Evolutionary conservation across 495 filamentous ascomycete species (phyloP).

Genomic region (Polyplosphaeria fusca): DNA sequence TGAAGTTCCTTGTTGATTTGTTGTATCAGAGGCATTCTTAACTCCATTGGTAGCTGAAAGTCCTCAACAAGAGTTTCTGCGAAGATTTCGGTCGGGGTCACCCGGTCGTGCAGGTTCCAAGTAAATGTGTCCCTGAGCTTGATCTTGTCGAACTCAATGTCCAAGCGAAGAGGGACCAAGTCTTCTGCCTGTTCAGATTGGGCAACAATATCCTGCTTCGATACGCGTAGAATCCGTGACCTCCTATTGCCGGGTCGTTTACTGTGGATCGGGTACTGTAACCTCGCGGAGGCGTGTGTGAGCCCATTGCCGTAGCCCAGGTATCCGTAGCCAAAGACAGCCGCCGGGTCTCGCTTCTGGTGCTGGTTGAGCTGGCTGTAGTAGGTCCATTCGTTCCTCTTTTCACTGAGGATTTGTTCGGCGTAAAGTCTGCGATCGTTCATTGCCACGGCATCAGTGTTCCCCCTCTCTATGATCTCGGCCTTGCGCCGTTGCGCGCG

Average conservation of each 20-base stretch:
- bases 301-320: slow-evolving; percentile 82
- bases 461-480: slow-evolving; percentile 69
- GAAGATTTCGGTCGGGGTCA: slow-evolving; percentile 73
- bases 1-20: slow-evolving; percentile 76
- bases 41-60: slow-evolving; percentile 70
- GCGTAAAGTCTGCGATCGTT: slow-evolving; percentile 43
- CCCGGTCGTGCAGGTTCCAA: slow-evolving; percentile 92
- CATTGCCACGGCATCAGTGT: slow-evolving; percentile 62
- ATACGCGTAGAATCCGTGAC: slow-evolving; percentile 65
- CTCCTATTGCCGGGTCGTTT: slow-evolving; percentile 70
- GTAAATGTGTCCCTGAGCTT: slow-evolving; percentile 97
- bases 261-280: slow-evolving; percentile 74
- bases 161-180: slow-evolving; percentile 83
- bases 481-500: slow-evolving; percentile 27
- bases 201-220: slow-evolving; percentile 70
- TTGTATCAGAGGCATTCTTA: slow-evolving; percentile 61
- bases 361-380: slow-evolving; percentile 49
- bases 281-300: slow-evolving; percentile 60
- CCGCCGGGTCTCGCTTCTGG: slow-evolving; percentile 55
- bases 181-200: slow-evolving; percentile 90
- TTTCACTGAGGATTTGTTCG: slow-evolving; percentile 38
- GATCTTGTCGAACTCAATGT: slow-evolving; percentile 93
- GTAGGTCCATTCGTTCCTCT: slow-evolving; percentile 54
- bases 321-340: slow-evolving; percentile 76
- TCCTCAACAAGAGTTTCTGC: slow-evolving; percentile 89